Percentiles rank a stretch among this genome's conserved stretches.
Conservation (phyloP, 2,329 filamentous ascomycete species). For the Alternaria arborescens region DNA sequence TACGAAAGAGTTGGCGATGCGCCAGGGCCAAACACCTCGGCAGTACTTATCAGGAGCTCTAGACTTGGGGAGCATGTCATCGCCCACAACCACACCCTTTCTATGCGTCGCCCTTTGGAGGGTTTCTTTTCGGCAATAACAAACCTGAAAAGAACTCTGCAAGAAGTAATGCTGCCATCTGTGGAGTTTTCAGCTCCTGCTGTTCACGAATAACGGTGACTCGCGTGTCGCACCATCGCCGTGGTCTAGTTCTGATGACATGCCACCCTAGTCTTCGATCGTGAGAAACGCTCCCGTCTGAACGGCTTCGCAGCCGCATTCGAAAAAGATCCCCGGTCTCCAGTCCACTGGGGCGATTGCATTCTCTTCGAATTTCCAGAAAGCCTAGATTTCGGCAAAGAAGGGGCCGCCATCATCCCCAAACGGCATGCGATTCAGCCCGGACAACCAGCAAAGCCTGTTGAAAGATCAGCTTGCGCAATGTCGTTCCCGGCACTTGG, state of each 20-base stretch:
- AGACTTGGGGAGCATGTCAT: not conserved
- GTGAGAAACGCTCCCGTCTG: not conserved
- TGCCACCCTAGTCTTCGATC: slow-evolving; percentile 7
- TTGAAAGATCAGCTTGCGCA: not conserved
- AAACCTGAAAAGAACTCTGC: not conserved
- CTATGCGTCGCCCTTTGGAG: not conserved
- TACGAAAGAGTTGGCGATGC: not conserved
- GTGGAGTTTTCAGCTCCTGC: not conserved
- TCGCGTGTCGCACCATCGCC: slow-evolving; percentile 15
- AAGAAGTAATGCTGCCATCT: not conserved
- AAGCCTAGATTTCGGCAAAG: not conserved
- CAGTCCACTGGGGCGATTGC: not conserved
- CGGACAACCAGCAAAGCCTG: slow-evolving; percentile 1
- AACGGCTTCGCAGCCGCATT: slow-evolving; percentile 2
- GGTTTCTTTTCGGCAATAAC: not conserved
- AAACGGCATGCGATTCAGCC: not conserved
- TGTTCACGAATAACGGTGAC: not conserved
- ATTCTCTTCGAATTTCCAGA: not conserved
- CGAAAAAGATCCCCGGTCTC: not conserved
- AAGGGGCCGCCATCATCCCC: not conserved
- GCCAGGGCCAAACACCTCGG: not conserved
- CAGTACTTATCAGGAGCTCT: not conserved
- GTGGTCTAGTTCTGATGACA: not conserved
- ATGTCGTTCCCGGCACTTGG: not conserved
- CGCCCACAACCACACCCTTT: not conserved